These are phyloP conservation scores for Senecio squalidus DNA, from an alignment of 140 eudicot species.

Conservation along the genomic window DNA sequence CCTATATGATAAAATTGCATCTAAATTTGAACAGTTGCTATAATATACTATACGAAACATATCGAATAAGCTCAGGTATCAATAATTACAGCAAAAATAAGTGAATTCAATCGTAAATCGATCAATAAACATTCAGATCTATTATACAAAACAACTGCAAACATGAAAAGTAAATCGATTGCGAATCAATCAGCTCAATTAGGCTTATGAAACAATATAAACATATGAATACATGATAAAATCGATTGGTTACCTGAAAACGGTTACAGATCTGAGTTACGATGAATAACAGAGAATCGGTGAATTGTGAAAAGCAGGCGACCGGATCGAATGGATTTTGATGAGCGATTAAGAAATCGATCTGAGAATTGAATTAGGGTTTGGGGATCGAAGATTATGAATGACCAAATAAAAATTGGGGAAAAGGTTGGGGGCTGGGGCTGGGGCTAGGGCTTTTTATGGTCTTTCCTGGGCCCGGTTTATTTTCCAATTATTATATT, in stretches of 20 bases:
- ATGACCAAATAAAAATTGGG: neutral
- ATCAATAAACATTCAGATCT: neutral
- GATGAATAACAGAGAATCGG: neutral
- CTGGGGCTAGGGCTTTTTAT: neutral
- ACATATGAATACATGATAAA: neutral
- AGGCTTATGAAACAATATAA: neutral
- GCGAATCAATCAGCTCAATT: neutral
- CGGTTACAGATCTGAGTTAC: neutral
- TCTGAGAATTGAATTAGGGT: neutral
- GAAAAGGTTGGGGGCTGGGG: neutral
- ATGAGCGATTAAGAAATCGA: neutral
- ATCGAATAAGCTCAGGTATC: too few relatives aligned
- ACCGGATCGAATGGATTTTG: neutral
- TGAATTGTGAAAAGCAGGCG: neutral
- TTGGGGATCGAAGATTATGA: neutral
- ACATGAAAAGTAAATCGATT: neutral
- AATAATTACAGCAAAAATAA: too few relatives aligned
- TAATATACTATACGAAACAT: too few relatives aligned
- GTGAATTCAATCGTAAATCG: too few relatives aligned
- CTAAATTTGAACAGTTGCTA: too few relatives aligned
- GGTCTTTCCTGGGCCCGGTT: conserved; percentile 15
- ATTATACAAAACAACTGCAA: neutral
- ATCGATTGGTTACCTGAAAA: neutral
- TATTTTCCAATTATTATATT: neutral
- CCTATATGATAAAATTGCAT: too few relatives aligned